Percentiles rank a stretch among this genome's conserved stretches.
These are phyloP conservation scores for Rhynchospora breviuscula DNA, from an alignment of 176 grass and related monocot species.

Conservation along the genomic window DNA sequence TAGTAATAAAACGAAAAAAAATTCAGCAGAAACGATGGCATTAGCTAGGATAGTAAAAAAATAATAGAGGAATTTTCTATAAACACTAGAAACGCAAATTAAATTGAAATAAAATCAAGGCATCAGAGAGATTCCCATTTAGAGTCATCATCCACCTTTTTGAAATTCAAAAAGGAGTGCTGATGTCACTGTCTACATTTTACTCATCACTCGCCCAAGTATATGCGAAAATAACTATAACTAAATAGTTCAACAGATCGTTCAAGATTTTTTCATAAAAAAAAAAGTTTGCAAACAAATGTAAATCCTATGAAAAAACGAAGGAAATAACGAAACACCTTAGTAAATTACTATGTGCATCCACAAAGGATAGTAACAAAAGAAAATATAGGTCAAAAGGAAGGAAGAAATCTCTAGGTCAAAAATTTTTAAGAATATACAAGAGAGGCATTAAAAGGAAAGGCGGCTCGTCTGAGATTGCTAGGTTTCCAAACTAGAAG, in stretches of 20 bases:
- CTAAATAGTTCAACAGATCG: neutral
- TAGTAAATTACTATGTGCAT: neutral
- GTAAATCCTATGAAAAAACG: neutral
- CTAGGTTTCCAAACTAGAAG: neutral
- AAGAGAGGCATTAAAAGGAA: neutral
- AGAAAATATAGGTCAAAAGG: neutral
- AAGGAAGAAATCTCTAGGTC: neutral
- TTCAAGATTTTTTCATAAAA: neutral
- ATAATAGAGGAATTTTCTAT: neutral
- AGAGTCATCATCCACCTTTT: conserved; percentile 4
- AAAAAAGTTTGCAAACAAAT: neutral
- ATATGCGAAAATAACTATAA: neutral
- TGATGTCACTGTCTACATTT: conserved; percentile 13
- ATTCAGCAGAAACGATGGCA: neutral
- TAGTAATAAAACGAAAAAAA: neutral
- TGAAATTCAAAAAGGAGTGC: neutral
- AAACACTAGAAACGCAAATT: neutral
- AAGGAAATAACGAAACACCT: neutral
- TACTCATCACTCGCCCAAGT: neutral
- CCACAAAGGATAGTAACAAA: neutral
- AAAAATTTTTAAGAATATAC: neutral
- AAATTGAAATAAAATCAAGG: neutral
- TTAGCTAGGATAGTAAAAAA: too few species aligned
- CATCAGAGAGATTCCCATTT: conserved; percentile 23
- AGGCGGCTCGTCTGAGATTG: neutral